Percentiles rank a stretch among this genome's conserved stretches.
Conservation (phyloP, 2,329 filamentous ascomycete genomes). For the Dactylonectria estremocensis region DNA sequence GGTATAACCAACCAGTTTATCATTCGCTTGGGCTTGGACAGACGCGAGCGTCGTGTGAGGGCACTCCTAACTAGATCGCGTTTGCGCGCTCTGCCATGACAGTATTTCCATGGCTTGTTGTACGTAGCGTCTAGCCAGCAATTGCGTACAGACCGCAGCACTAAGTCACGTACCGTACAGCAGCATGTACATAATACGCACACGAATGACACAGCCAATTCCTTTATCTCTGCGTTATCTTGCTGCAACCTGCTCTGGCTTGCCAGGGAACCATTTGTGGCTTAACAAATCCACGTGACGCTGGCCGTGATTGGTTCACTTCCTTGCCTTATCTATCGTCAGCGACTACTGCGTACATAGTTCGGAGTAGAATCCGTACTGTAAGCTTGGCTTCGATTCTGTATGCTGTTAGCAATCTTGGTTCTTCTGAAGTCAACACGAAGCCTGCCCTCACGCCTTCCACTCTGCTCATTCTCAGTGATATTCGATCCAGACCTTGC, state of each 20-base stretch:
- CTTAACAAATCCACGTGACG: slow-evolving; percentile 1
- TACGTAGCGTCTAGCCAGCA: background rate
- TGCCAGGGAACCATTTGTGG: background rate
- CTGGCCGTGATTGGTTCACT: slow-evolving; percentile 2
- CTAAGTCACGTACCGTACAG: background rate
- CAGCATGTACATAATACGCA: background rate
- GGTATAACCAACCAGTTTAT: background rate
- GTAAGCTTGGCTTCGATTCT: background rate
- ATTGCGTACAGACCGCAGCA: background rate
- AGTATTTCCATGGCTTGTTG: background rate
- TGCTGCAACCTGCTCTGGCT: background rate
- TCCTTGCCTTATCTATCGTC: slow-evolving; percentile 8
- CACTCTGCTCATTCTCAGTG: background rate
- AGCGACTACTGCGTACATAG: background rate
- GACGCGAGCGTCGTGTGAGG: background rate
- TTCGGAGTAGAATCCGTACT: background rate
- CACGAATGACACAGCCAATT: background rate
- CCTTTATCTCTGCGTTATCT: background rate
- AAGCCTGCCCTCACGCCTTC: background rate
- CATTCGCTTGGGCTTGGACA: slow-evolving; percentile 6
- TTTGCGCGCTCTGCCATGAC: no score
- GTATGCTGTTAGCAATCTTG: slow-evolving; percentile 4
- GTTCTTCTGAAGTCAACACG: background rate
- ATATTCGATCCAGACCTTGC: background rate
- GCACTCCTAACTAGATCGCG: background rate